phyloP scores from a whole-genome alignment of 1,139 yeast genomes.

The Entelexis sorbosivorans region DNA sequence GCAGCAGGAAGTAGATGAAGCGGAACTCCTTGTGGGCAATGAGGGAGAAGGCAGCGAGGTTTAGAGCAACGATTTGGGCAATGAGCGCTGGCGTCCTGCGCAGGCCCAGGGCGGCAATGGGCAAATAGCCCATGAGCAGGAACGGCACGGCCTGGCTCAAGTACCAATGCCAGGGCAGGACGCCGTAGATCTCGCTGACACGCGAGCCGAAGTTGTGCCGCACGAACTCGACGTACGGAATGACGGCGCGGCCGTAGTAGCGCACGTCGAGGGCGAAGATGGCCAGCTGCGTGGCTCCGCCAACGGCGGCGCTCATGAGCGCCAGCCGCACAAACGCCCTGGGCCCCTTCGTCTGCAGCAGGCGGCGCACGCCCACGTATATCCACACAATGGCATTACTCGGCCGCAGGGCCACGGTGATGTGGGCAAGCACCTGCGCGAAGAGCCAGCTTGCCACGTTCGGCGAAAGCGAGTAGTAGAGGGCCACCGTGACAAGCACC shows the following conservation, averaged over 20 bases:
- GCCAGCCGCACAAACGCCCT: neutral
- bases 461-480: slow-evolving; percentile 50
- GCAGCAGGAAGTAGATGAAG: slow-evolving; percentile 79
- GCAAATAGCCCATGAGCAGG: slow-evolving; percentile 53
- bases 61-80: slow-evolving; percentile 33
- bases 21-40: slow-evolving; percentile 83
- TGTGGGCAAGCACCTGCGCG: slow-evolving; percentile 36
- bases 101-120: slow-evolving; percentile 43
- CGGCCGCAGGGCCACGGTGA: slow-evolving; percentile 54
- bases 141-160: slow-evolving; percentile 72
- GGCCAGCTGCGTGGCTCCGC: slow-evolving; percentile 28
- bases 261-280: slow-evolving; percentile 44
- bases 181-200: slow-evolving; percentile 74
- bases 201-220: slow-evolving; percentile 60
- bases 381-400: slow-evolving; percentile 73
- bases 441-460: slow-evolving; percentile 28
- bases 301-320: slow-evolving; percentile 22
- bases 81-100: slow-evolving; percentile 25
- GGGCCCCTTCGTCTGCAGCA: slow-evolving; percentile 19
- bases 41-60: slow-evolving; percentile 47
- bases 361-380: slow-evolving; percentile 40
- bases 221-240: slow-evolving; percentile 53
- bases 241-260: slow-evolving; percentile 46
- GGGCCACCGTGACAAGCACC: slow-evolving; percentile 56
- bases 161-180: slow-evolving; percentile 79